Evolutionary conservation across 2,329 filamentous ascomycete genomes (phyloP), one percentile per base, ranked within the genome.

Genomic region (Cercospora janseana): DNA sequence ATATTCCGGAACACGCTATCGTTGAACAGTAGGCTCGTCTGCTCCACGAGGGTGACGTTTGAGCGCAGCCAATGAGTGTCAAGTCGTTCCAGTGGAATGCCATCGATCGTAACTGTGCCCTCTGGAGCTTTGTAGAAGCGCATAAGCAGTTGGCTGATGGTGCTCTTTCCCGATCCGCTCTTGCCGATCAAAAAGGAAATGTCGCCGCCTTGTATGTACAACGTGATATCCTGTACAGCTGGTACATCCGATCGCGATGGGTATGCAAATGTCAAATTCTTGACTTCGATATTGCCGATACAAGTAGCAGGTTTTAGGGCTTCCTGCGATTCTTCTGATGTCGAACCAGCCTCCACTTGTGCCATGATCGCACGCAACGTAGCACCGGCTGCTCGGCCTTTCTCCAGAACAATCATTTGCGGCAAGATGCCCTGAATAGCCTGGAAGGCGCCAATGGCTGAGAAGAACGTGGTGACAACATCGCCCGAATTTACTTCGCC

Each of bases 81-180:
- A 0, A 96, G 70, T 0, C 70, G 71, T n/a, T 79, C 65, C 2
- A 93, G 71, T 0, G 80, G 71, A 1, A 77, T 66, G 0, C 79
- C 82, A 61, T 95, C 89, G 7, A 97, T 72, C 0, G 77, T 65
- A 12, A 96, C 83, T 0, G 79, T 68, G 0, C 91, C 92, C 0
- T 71, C 71, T 0, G 71, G 68, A 0, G 87, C 81, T 5, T 80
- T 73, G 63, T 96, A 95, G 60, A 94, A 87, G 9, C 84, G 81
- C 43, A 90, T 76, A 0, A 97, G 75, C 0, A 97, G 75, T 63
- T 88, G 89, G 1, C 86, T 84, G 1, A 97, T 64, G 0, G 92
- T 97, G 60, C 89, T 95, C 68, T 97, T 97, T 0, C 92, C 92
- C 2, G 88, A 95, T 0, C 93, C 93, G 62, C 89, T 95, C 61